These are phyloP conservation scores for Dictyostelium purpureum DNA, from an alignment of 78 protist species.

Conservation along the genomic window DNA sequence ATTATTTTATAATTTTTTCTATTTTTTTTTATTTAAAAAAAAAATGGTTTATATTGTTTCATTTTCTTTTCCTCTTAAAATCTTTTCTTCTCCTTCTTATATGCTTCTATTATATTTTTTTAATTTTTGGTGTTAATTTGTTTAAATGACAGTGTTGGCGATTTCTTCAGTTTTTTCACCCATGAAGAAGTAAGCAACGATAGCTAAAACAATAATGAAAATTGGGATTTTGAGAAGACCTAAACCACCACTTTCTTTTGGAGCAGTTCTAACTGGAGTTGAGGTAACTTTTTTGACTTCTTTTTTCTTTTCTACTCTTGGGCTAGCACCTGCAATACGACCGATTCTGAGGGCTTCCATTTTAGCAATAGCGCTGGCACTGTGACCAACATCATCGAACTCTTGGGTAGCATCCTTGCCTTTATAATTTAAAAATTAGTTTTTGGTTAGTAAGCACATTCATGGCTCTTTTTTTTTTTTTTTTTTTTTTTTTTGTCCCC, in stretches of 20 bases:
- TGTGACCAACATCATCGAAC: slow-evolving; percentile 86
- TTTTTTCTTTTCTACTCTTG: slow-evolving; percentile 32
- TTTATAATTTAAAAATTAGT: not conserved
- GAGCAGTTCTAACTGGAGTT: not conserved
- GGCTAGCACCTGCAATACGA: slow-evolving; percentile 49
- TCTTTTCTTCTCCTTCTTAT: not conserved
- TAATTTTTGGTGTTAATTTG: not conserved
- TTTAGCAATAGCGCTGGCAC: slow-evolving; percentile 65
- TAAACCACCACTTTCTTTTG: slow-evolving; percentile 25
- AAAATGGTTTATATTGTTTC: not conserved
- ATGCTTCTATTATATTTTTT: not conserved
- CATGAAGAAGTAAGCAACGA: slow-evolving; percentile 28
- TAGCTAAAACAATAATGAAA: slow-evolving; percentile 31
- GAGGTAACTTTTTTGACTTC: not conserved
- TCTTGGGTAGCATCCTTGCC: slow-evolving; percentile 79
- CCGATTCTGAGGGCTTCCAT: slow-evolving; percentile 65
- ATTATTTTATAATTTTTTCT: too few relatives aligned
- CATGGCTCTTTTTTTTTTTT: not conserved
- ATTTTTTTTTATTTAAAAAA: too few relatives aligned
- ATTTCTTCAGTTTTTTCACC: not conserved
- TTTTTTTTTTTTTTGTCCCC: too few relatives aligned
- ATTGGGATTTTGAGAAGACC: slow-evolving; percentile 60
- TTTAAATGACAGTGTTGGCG: not conserved
- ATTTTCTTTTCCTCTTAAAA: not conserved
- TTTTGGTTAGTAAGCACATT: not conserved